These are phyloP conservation scores for Ascochyta fabae DNA, from an alignment of 2,329 filamentous ascomycete species.

Conservation along the genomic window DNA sequence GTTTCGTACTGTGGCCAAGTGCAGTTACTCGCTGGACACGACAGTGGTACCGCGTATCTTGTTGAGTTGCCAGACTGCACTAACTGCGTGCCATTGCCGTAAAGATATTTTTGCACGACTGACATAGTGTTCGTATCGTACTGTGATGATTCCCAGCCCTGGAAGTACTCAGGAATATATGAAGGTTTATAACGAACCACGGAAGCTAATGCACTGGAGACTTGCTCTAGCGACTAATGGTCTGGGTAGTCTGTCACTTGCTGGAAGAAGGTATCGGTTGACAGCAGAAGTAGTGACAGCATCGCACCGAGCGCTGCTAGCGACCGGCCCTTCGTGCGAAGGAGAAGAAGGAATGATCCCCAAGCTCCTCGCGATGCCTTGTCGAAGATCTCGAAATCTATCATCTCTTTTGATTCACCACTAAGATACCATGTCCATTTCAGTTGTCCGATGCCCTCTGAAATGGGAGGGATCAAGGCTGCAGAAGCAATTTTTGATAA, in stretches of 20 bases:
- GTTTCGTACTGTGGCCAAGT: slow-evolving; percentile 38
- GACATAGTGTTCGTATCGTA: not conserved
- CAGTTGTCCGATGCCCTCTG: slow-evolving; percentile 40
- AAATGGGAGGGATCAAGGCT: slow-evolving; percentile 33
- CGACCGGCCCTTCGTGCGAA: slow-evolving; percentile 27
- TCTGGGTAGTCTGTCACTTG: slow-evolving; percentile 31
- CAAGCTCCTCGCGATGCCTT: slow-evolving; percentile 35
- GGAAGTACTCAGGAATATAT: not conserved
- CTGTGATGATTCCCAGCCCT: not conserved
- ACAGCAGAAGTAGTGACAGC: slow-evolving; percentile 20
- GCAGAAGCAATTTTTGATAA: slow-evolving; percentile 36
- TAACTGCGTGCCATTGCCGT: slow-evolving; percentile 31
- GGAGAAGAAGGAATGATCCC: slow-evolving; percentile 28
- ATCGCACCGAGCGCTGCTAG: not conserved
- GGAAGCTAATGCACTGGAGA: too few relatives aligned
- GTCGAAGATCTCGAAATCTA: slow-evolving; percentile 44
- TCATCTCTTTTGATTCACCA: slow-evolving; percentile 22
- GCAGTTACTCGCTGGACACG: slow-evolving; percentile 40
- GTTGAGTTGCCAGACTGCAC: slow-evolving; percentile 31
- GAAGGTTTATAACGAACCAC: slow-evolving; percentile 12
- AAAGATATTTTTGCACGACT: slow-evolving; percentile 1
- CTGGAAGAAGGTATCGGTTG: slow-evolving; percentile 41
- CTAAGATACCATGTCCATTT: slow-evolving; percentile 43
- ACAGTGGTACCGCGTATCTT: slow-evolving; percentile 32
- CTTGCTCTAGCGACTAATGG: slow-evolving; percentile 3